Percentiles rank a stretch among this genome's conserved stretches.
Conservation (phyloP, 805 yeast genomes). For the Scheffersomyces spartinae region DNA sequence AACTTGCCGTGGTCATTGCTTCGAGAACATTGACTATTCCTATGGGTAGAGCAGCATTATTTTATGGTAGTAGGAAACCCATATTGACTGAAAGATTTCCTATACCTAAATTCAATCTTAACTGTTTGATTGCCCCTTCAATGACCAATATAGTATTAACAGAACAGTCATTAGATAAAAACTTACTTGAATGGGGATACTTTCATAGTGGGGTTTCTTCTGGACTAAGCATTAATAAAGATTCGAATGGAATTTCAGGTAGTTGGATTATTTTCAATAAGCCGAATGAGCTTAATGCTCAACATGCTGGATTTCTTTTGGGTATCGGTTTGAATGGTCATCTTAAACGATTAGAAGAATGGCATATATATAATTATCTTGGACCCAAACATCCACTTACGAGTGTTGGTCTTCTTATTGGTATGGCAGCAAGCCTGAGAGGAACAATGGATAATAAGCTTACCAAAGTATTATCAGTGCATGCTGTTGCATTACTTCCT, state of each 20-base stretch:
- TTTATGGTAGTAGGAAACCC: conserved; percentile 59
- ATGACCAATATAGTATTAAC: conserved; percentile 54
- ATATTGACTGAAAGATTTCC: conserved; percentile 77
- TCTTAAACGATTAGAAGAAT: conserved; percentile 71
- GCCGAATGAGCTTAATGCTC: conserved; percentile 59
- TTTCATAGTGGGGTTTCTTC: conserved; percentile 89
- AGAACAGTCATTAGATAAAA: conserved; percentile 38
- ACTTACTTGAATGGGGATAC: conserved; percentile 63
- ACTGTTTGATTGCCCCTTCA: conserved; percentile 51
- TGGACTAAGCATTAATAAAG: conserved; percentile 65
- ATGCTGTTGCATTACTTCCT: conserved; percentile 84
- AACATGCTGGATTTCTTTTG: conserved; percentile 89
- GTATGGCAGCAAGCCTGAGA: conserved; percentile 81
- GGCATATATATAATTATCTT: conserved; percentile 90
- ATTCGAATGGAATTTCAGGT: conserved; percentile 63
- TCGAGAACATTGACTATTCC: conserved; percentile 67
- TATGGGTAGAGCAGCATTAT: conserved; percentile 67
- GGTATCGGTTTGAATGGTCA: conserved; percentile 93
- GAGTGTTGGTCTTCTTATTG: conserved; percentile 77
- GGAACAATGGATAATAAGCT: conserved; percentile 80
- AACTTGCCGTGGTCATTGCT: conserved; percentile 49
- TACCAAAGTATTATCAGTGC: conserved; percentile 86
- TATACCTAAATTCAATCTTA: conserved; percentile 64
- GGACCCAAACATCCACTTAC: conserved; percentile 82
- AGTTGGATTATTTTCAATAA: conserved; percentile 87